phyloP scores from a whole-genome alignment of 768 basidiomycete genomes.

The Calocera viscosa region DNA sequence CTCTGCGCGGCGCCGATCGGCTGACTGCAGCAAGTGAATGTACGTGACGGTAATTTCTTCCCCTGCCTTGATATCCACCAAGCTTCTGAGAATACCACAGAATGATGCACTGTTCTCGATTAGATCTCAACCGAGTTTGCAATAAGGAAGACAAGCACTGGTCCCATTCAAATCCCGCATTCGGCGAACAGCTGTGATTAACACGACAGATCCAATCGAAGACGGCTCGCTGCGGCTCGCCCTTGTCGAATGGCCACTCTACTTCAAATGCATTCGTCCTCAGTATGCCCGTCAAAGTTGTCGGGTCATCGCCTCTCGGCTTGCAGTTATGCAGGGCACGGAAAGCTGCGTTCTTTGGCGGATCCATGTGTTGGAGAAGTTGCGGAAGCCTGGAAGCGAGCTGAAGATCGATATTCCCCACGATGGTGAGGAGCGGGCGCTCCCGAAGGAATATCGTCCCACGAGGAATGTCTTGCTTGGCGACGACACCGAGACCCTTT shows the following conservation, averaged over 20 bases:
- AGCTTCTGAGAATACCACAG: not conserved
- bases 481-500: no score
- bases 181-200: not conserved
- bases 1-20: not conserved
- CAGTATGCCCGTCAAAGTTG: not conserved
- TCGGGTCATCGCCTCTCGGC: not conserved
- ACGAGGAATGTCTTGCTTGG: no score
- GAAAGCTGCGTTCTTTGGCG: not conserved
- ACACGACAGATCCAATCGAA: not conserved
- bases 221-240: not conserved
- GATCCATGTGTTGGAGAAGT: no score
- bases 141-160: not conserved
- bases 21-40: not conserved
- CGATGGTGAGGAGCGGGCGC: no score
- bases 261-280: not conserved
- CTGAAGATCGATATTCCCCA: no score
- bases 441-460: no score
- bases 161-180: not conserved
- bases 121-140: not conserved
- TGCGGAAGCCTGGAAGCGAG: no score
- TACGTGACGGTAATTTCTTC: not conserved
- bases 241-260: not conserved
- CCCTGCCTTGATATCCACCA: not conserved
- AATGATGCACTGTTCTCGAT: not conserved
- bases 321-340: not conserved